Evolutionary conservation across 129 eudicot species (phyloP), one percentile per base, ranked within the genome.

Genomic region (Gnaphalium uliginosum): DNA sequence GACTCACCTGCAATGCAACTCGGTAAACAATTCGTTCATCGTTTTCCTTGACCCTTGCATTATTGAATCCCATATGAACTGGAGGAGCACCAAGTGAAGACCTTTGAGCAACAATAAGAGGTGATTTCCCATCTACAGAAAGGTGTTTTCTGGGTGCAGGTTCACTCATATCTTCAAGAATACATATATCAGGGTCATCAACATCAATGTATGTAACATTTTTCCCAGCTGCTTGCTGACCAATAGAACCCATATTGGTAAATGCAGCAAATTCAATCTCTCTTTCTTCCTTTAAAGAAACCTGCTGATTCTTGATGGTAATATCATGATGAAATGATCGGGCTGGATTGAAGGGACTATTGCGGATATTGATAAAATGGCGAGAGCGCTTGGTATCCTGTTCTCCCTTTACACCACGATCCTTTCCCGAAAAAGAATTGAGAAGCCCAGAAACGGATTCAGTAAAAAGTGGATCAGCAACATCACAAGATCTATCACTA

Each of bases 161-260:
- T 37, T 48, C 88, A 88, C 93, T 90, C 78, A 84, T 71, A 76
- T 93, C 86, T 83, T 94, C 98, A 72, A 90, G 81, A 82, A 94
- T 87, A 81, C 88, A 87, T 24, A 94, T 73, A 81, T 94, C 97
- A 62, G 83, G 75, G 37, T 90, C 96, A 77, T 88, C 93, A 57
- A 73, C 75, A 39, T 85, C 92, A 69, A 67, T 82, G 32, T 61
- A 57, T 54, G 75, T 76, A 69, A 68, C 66, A 69, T 73, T 75
- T 62, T 37, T 74, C 70, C 71, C 72, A 68, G 71, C 71, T 53
- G 79, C 65, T 81, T 81, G 86, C 62, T 68, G 80, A 53, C 77
- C 71, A 46, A 63, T 54, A n/a, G 78, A 65, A 78, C 30, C 68
- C 46, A 66, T 78, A 35, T 25, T 79, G 60, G 66, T 64, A 71